Evolutionary conservation across 352 stramenopile species (phyloP).

Genomic region (Globisporangium sylvaticum): DNA sequence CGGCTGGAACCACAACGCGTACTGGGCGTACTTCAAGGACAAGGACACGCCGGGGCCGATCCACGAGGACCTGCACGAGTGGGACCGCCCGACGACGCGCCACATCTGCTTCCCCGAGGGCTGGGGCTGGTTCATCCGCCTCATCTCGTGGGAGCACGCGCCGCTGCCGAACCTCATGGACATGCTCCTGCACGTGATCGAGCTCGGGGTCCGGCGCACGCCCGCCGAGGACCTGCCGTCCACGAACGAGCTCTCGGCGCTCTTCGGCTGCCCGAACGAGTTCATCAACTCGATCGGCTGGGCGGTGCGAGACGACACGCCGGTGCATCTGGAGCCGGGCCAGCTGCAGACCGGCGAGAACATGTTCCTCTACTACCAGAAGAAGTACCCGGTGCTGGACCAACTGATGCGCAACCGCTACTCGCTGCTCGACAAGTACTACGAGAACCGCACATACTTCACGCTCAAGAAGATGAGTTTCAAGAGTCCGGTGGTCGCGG

Average conservation of each 20-base stretch:
- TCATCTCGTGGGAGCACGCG: constrained; percentile 1
- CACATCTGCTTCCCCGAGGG: constrained; percentile 1
- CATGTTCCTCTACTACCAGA: constrained; percentile 4
- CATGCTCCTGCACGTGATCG: neutral
- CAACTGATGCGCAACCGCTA: constrained; percentile 3
- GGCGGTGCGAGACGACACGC: neutral
- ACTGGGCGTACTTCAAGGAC: constrained; percentile 5
- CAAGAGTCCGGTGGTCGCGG: neutral
- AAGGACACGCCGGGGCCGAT: neutral
- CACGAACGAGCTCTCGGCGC: neutral
- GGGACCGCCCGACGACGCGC: neutral
- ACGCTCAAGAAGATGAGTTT: constrained; percentile 3
- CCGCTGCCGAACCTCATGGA: neutral
- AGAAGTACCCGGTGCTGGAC: neutral
- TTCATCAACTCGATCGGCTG: neutral
- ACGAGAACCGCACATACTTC: neutral
- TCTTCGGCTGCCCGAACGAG: neutral
- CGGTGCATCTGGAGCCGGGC: neutral
- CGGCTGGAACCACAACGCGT: constrained; percentile 1
- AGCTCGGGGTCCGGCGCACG: neutral
- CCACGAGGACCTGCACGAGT: neutral
- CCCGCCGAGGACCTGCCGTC: neutral
- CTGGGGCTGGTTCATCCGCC: constrained; percentile 2
- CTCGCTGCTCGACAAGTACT: neutral
- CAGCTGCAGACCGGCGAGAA: neutral